Base-by-base conservation (phyloP, 1,139 yeast species). In the Yamadazyma atmosphaerica region DNA sequence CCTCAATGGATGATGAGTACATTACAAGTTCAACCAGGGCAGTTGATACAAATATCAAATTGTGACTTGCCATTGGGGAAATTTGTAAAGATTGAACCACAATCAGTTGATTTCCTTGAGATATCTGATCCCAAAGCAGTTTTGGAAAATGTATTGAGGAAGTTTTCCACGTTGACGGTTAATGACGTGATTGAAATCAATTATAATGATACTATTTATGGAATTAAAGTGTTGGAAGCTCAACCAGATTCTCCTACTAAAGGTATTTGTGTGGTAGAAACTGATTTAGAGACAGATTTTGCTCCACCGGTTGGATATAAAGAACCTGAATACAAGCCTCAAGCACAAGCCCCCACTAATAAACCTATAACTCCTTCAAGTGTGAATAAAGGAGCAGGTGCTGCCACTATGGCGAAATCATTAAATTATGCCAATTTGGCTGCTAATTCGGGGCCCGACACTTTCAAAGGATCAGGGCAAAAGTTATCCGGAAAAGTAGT, bases 231-330 rank as follows among this genome's bases (percentile, higher is more conserved):
- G 16, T 68, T 92, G 37, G 97, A 92, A 52, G 87, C 83, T 21
- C 87, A 87, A 51, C 99, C 99, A 0, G 88, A 84, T 36, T 70
- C 81, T 5, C 15, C 24, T 9, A 61, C 62, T 33, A 67, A 75
- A 29, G 86, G 95, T 44, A 83, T 92, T 14, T 92, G 98, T 70
- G 97, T 92, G 15, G 89, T 94, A 23, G 99, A 94, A 57, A 94
- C 98, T 0, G 98, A 94, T 67, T 74, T 94, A 47, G 95, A 87
- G 45, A 95, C 97, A 0, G 99, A 94, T 57, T 94, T 94, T 68
- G 98, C 98, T 2, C 96, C 98, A 3, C 99, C 98, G 0, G 96
- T 92, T 4, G 99, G 99, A 0, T 94, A 94, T 55, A 96, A 87
- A 21, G 98, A 92, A 56, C 95, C 95, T 1, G 85, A 81, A 49